Evolutionary conservation across 2,329 filamentous ascomycete species (phyloP).

Genomic region (Trichoderma arundinaceum): DNA sequence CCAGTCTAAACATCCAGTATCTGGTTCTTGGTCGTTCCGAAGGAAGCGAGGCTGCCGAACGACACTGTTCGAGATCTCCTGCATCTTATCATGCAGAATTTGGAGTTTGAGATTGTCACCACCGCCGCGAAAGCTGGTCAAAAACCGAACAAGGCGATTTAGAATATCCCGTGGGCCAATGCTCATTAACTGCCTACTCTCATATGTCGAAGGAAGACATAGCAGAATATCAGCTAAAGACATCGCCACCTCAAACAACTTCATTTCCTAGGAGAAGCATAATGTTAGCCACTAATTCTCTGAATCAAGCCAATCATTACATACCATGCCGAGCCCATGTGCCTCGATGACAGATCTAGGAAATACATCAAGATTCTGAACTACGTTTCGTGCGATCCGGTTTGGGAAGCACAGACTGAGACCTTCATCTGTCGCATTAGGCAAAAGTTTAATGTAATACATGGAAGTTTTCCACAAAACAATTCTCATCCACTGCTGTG

Average conservation of each 20-base stretch:
- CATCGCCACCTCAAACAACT: constrained; percentile 25
- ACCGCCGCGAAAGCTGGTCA: constrained; percentile 13
- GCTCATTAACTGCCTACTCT: constrained; percentile 18
- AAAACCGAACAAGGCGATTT: constrained; percentile 9
- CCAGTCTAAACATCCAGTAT: neutral
- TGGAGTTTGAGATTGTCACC: constrained; percentile 21
- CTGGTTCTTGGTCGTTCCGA: neutral
- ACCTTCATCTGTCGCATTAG: constrained; percentile 10
- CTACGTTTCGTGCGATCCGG: constrained; percentile 16
- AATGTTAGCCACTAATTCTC: neutral
- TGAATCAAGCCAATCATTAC: neutral
- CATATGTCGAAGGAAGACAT: constrained; percentile 1
- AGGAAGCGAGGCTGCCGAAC: neutral
- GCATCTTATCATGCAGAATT: constrained; percentile 22
- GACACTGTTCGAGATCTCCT: constrained; percentile 13
- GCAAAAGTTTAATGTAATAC: constrained; percentile 16
- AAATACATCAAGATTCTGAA: constrained; percentile 7
- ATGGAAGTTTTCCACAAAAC: constrained; percentile 24
- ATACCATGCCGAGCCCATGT: constrained; percentile 21
- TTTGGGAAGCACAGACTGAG: constrained; percentile 13
- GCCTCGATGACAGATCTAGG: constrained; percentile 15
- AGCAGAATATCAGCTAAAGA: constrained; percentile 17
- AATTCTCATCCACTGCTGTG: constrained; percentile 21
- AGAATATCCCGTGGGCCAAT: constrained; percentile 14
- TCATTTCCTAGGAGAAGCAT: constrained; percentile 8